These are phyloP conservation scores for Blastocystis sp. DNA, from an alignment of 352 stramenopile species.

Conservation along the genomic window DNA sequence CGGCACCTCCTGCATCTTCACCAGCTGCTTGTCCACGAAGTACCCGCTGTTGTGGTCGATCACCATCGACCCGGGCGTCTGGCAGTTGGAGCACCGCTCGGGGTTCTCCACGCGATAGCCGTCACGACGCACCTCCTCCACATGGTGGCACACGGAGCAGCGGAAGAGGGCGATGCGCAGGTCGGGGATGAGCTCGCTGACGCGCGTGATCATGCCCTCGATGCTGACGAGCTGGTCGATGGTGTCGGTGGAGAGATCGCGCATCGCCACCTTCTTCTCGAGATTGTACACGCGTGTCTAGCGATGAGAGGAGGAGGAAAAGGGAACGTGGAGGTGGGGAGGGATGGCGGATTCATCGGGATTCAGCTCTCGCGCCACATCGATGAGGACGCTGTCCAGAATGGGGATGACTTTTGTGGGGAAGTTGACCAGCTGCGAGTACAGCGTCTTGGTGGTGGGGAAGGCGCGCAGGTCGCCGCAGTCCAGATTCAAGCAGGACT, in stretches of 20 bases:
- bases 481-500: conserved; percentile 85
- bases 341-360: conserved; percentile 75
- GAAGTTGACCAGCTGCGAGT: conserved; percentile 92
- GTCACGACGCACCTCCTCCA: conserved; percentile 87
- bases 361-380: conserved; percentile 88
- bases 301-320: conserved; percentile 77
- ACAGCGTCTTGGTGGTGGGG: conserved; percentile 81
- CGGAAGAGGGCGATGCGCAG: conserved; percentile 94
- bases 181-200: conserved; percentile 92
- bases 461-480: conserved; percentile 84
- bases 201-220: conserved; percentile 95
- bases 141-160: conserved; percentile 86
- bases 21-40: conserved; percentile 97
- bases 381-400: conserved; percentile 91
- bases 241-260: conserved; percentile 90
- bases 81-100: conserved; percentile 81
- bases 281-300: conserved; percentile 96
- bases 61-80: conserved; percentile 84
- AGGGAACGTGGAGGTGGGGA: conserved; percentile 71
- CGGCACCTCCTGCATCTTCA: conserved; percentile 94
- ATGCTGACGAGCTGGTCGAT: conserved; percentile 94
- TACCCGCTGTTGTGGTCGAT: conserved; percentile 94
- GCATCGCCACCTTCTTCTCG: conserved; percentile 85
- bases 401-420: conserved; percentile 77
- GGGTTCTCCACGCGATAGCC: conserved; percentile 92